Evolutionary conservation across 495 filamentous ascomycete genomes (phyloP).

Genomic region (Extremus antarcticus): DNA sequence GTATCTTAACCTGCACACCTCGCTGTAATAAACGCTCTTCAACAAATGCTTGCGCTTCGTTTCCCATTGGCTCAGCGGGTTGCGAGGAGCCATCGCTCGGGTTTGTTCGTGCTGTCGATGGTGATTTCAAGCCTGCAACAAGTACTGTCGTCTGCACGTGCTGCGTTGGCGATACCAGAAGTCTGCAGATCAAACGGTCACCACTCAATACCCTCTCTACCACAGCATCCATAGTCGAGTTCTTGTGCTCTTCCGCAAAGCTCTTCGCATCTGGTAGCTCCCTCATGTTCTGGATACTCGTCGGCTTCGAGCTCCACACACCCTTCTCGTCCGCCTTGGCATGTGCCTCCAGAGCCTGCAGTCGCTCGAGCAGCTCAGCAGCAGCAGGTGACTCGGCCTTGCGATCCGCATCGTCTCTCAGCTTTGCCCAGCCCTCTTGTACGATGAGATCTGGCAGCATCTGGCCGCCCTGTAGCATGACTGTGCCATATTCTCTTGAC

Average conservation of each 20-base stretch:
- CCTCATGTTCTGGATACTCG: slow-evolving; percentile 62
- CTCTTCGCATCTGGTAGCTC: slow-evolving; percentile 61
- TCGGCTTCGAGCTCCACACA: slow-evolving; percentile 51
- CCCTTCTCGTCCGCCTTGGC: slow-evolving; percentile 70
- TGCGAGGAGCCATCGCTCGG: slow-evolving; percentile 65
- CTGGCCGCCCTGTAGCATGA: slow-evolving; percentile 60
- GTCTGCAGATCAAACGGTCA: slow-evolving; percentile 76
- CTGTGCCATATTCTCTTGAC: slow-evolving; percentile 77
- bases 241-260: slow-evolving; percentile 68
- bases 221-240: slow-evolving; percentile 58
- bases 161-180: slow-evolving; percentile 62
- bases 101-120: slow-evolving; percentile 70
- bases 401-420: slow-evolving; percentile 82
- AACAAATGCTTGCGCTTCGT: slow-evolving; percentile 75
- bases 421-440: slow-evolving; percentile 76
- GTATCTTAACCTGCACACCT: slow-evolving; percentile 63
- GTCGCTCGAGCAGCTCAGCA: slow-evolving; percentile 55
- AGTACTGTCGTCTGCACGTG: slow-evolving; percentile 78
- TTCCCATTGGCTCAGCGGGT: slow-evolving; percentile 75
- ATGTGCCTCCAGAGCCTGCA: slow-evolving; percentile 66
- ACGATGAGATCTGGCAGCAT: slow-evolving; percentile 68
- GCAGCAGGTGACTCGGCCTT: slow-evolving; percentile 60
- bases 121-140: slow-evolving; percentile 81
- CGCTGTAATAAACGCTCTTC: slow-evolving; percentile 78
- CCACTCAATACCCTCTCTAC: slow-evolving; percentile 85